Evolutionary conservation across 2,329 filamentous ascomycete species (phyloP).

Genomic region (Aspergillus sp.): DNA sequence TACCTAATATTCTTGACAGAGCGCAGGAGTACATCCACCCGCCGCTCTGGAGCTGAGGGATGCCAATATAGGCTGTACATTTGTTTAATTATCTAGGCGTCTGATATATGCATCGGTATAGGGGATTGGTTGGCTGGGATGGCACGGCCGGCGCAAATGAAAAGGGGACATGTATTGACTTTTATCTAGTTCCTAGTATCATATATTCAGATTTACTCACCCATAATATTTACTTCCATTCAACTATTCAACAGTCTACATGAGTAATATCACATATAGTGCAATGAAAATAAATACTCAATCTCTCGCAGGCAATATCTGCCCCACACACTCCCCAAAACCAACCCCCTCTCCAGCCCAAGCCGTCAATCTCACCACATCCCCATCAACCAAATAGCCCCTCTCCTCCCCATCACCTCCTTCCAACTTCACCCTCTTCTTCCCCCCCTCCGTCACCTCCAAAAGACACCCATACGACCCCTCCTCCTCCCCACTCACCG

Average conservation of each 20-base stretch:
- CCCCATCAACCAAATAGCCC: conserved; percentile 29
- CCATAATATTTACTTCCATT: neutral
- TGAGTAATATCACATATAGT: too few species aligned
- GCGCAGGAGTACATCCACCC: conserved; percentile 52
- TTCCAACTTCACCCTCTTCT: conserved; percentile 19
- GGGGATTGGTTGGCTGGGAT: conserved; percentile 5
- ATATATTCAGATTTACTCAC: neutral
- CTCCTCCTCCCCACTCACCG: conserved; percentile 27
- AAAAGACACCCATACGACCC: conserved; percentile 31
- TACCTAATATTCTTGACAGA: conserved; percentile 48
- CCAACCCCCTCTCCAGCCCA: conserved; percentile 26
- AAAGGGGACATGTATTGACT: neutral
- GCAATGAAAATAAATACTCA: too few species aligned
- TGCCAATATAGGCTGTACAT: neutral
- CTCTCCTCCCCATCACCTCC: conserved; percentile 19
- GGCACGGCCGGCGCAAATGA: neutral
- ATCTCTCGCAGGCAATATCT: conserved; percentile 8
- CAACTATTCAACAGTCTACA: neutral
- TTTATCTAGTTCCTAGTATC: neutral
- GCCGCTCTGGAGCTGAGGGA: conserved; percentile 43
- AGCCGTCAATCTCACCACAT: conserved; percentile 31
- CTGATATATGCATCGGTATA: neutral
- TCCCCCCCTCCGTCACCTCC: conserved; percentile 31
- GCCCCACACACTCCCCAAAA: conserved; percentile 33
- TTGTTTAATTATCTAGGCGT: neutral